phyloP scores from a whole-genome alignment of 73 alveolate genomes.

The Paramecium primaurelia region DNA sequence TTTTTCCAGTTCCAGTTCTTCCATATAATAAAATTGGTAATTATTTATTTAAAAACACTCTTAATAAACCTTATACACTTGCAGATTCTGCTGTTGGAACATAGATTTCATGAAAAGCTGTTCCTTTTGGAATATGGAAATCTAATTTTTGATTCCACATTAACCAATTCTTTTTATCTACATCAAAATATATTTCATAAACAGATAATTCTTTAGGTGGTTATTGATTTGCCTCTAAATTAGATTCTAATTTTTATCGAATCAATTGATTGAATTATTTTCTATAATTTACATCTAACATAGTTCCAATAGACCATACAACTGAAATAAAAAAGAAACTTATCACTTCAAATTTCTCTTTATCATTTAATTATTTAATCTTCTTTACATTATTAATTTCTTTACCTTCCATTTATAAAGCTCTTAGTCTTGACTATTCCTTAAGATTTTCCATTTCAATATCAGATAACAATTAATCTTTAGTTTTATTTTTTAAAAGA shows the following conservation, averaged over 20 bases:
- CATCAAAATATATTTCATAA: conserved; percentile 41
- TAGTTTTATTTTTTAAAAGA: conserved; percentile 63
- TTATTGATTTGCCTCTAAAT: neutral
- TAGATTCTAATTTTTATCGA: neutral
- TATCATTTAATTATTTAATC: conserved; percentile 46
- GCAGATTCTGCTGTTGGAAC: conserved; percentile 87
- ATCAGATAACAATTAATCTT: conserved; percentile 48
- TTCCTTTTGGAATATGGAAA: conserved; percentile 72
- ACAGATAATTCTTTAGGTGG: conserved; percentile 56
- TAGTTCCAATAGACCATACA: conserved; percentile 50
- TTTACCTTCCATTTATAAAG: conserved; percentile 50
- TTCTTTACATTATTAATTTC: conserved; percentile 48
- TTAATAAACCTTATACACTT: conserved; percentile 54
- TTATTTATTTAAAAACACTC: conserved; percentile 66
- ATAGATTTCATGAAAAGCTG: conserved; percentile 81
- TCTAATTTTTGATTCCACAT: conserved; percentile 59
- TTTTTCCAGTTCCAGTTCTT: conserved; percentile 96
- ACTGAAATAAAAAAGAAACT: conserved; percentile 40
- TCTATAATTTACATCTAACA: conserved; percentile 31
- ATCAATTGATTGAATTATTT: conserved; percentile 30
- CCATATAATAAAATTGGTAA: conserved; percentile 79
- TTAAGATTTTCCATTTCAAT: conserved; percentile 62
- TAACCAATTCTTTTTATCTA: conserved; percentile 51
- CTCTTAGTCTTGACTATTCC: conserved; percentile 61
- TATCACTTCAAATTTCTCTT: conserved; percentile 40